Base-by-base conservation (phyloP, 148 eudicot species). In the Rhododendron ovatum region DNA sequence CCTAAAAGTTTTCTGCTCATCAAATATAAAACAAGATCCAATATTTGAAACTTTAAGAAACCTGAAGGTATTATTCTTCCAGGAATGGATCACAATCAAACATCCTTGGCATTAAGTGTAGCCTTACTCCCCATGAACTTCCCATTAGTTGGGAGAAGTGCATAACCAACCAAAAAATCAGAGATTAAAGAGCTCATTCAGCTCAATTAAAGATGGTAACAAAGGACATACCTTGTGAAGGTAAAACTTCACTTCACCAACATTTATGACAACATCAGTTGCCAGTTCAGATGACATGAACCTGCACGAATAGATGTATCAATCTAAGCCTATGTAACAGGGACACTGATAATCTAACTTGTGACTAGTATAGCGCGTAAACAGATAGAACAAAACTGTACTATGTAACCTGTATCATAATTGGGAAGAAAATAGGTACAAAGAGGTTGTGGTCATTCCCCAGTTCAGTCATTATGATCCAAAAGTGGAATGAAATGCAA, bases 201-300 rank as follows among this genome's bases (percentile, higher is more conserved):
- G 50, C 79, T 50, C 67, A 37, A 13, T 12, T 74, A 41, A 53
- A 55, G 22, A 28, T 4, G 43, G 26, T 2, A 71, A 47, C 81
- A 83, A 55, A 78, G 47, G 2, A 78, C 74, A 83, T 90, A 94
- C 97, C 97, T 94, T 93, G 87, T 94, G 97, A 87, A 94, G 95
- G 88, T 86, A 83, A 85, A 94, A 94, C 78, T 92, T 91, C 82
- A 91, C 88, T 41, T 90, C 97, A 74, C 88, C 93, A 53, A 94
- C 93, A 81, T 75, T 82, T 83, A 94, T 77, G 41, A 90, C 86
- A 45, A 93, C 91, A 91, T 94, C 98, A 47, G 94, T 87, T 74
- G 91, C 93, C 92, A 94, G 89, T 82, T 94, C 98, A 77, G 95
- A 94, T 33, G 91, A 88, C 63, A 93, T 90, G 43, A 92, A 90